Evolutionary conservation across 495 filamentous ascomycete genomes (phyloP).

Genomic region (Apiosordaria backusii): DNA sequence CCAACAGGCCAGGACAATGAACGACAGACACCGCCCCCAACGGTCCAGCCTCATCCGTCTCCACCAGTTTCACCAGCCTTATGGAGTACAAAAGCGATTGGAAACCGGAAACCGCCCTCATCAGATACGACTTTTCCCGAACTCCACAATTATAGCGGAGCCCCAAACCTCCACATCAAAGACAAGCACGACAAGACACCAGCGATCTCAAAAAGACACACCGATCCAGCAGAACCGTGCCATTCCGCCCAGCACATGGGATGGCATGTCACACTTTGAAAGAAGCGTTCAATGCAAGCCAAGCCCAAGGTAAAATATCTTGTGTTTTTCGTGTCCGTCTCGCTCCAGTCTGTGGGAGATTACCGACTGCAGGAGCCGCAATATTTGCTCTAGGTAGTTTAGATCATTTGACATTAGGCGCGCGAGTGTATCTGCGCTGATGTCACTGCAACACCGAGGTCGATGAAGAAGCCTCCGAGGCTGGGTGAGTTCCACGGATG

Average conservation of each 20-base stretch:
- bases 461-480: neutral
- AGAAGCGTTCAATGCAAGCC: neutral
- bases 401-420: no score
- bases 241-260: neutral
- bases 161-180: neutral
- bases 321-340: neutral
- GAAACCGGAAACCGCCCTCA: neutral
- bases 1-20: neutral
- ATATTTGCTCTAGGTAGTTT: neutral
- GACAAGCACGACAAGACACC: neutral
- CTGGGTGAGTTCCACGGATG: neutral
- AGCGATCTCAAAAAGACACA: neutral
- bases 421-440: neutral
- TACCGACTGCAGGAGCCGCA: neutral
- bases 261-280: neutral
- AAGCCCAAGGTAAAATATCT: neutral
- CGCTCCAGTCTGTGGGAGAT: neutral
- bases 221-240: neutral
- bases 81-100: constrained; percentile 1
- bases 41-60: neutral
- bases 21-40: neutral
- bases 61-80: neutral
- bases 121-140: constrained; percentile 11
- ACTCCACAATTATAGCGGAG: constrained; percentile 1
- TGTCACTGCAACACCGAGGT: neutral